A percentile compares a stretch with the other conserved stretches of the same genome.
These are phyloP conservation scores for Ophiostoma pallidulum DNA, from an alignment of 2,329 filamentous ascomycete species.

Conservation along the genomic window DNA sequence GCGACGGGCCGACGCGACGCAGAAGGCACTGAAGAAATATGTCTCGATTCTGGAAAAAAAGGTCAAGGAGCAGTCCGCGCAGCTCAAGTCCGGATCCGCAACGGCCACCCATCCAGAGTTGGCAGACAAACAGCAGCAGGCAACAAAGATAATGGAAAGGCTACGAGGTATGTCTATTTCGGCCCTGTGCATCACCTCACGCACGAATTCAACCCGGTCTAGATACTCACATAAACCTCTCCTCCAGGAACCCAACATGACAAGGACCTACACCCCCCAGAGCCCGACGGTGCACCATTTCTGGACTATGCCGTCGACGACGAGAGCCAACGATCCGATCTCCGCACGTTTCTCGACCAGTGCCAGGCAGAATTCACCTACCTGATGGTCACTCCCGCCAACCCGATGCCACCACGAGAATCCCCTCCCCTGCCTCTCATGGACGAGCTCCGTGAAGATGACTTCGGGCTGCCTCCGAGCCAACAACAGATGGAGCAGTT, in stretches of 20 bases:
- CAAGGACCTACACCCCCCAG: slow-evolving; percentile 29
- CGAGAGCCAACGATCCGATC: slow-evolving; percentile 40
- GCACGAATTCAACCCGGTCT: too few species aligned
- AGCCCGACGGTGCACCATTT: slow-evolving; percentile 37
- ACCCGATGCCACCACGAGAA: slow-evolving; percentile 55
- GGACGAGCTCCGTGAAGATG: slow-evolving; percentile 49
- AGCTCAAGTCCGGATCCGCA: slow-evolving; percentile 47
- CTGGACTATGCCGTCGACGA: slow-evolving; percentile 39
- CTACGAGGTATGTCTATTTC: slow-evolving; percentile 10
- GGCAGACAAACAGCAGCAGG: slow-evolving; percentile 41
- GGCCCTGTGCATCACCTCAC: not conserved
- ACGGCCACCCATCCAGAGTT: slow-evolving; percentile 29
- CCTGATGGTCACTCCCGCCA: slow-evolving; percentile 57
- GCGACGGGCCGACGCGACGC: slow-evolving; percentile 75
- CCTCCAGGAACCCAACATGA: slow-evolving; percentile 25
- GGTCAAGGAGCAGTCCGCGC: slow-evolving; percentile 69
- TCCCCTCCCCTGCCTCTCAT: slow-evolving; percentile 45
- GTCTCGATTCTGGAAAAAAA: slow-evolving; percentile 83
- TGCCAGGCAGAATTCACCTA: slow-evolving; percentile 59
- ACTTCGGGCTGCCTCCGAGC: slow-evolving; percentile 36
- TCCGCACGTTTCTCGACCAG: slow-evolving; percentile 54
- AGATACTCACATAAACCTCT: too few species aligned
- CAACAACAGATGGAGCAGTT: slow-evolving; percentile 31
- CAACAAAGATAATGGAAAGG: slow-evolving; percentile 30
- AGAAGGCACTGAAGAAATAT: slow-evolving; percentile 84